Base-by-base conservation (phyloP, 352 stramenopile genomes). In the Globisporangium alternatum region DNA sequence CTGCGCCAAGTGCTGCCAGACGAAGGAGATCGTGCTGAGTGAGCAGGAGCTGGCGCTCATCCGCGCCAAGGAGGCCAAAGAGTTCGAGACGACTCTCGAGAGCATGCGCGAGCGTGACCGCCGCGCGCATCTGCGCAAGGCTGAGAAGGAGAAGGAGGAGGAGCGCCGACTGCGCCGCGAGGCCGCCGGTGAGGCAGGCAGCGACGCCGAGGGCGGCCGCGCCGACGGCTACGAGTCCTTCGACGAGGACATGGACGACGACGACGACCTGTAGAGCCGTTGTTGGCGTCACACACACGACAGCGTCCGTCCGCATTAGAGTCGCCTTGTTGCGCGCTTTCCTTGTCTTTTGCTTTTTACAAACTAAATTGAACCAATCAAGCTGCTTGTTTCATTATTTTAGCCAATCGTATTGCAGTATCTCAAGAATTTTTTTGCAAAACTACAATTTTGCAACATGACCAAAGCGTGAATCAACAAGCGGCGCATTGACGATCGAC, bases 1-100 rank as follows among this genome's bases (percentile, higher is more conserved):
- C 68, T 96, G 90, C 70, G 75, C 88, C 74, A 93, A 97, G 81
- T 97, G 91, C 74, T 91, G 83, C 59, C 68, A 88, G 69, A 60
- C 69, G 52, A 90, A 93, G 65, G 83, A 92, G 49, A 84, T 91
- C 64, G 48, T 62, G 30, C 51, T 66, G 39, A 66, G 60, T 44
- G 60, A 66, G 33, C 60, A 93, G 64, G 83, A 92, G 53, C 77
- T 91, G 51, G 48, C 56, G 30, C 69, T 65, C 59, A 91, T 81
- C 60, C 77, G 82, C 56, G 66, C 75, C 53, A 64, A 77, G 53
- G 78, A 85, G 52, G 64, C 77, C 52, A 79, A 78, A 33, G 76
- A 86, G 55, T 75, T 86, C 41, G 80, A 88, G 33, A 66, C 62
- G 13, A 74, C 75, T 48, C 61, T 89, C 22, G 82, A 88, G 30